Evolutionary conservation across 2,329 filamentous ascomycete genomes (phyloP), one percentile per base, ranked within the genome.

Genomic region (Colletotrichum godetiae): DNA sequence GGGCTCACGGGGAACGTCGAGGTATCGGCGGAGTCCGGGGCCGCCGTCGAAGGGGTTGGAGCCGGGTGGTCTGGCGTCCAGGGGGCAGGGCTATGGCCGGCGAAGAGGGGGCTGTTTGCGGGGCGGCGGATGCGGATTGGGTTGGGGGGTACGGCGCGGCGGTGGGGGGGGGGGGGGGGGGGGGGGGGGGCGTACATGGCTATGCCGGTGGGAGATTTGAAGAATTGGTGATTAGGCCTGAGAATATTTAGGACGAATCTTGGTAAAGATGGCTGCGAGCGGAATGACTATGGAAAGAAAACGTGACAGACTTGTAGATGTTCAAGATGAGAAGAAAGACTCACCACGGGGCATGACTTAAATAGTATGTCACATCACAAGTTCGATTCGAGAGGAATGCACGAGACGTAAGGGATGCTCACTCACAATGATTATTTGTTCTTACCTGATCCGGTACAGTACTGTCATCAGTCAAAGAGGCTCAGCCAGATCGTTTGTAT

Each of bases 1-100:
- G 67, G 60, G 61, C 67, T 69, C 29, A 69, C 53, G 15, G 60
- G 37, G 7, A 69, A 69, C 3, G 29, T 15, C 1, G 56, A n/a
- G 53, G 46, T 58, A 15, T 35, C 37, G 13, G n/a, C 42, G 3
- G 52, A 37, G 27, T 10, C n/a, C 15, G 13, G 0, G 5, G 37
- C 0, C 37, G 37, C 37, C 1, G 37, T 42, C 5, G 37, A 42
- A 42, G 15, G 37, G 37, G 60, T 49, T n/a, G 61, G 19, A 2
- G 35, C 35, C 3, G 62, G 37, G 4, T 37, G 37, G 11, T 15
- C 53, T 5, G 67, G 61, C 8, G 61, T 49, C 67, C 67, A 66
- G 2, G 37, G 67, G 1, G 31, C 37, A 7, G 67, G 61, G 7
- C 52, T 65, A 0, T 27, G 52, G 11, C 42, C 61, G 35, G 60